phyloP scores from a whole-genome alignment of 257 asterid genomes.

The Solanum peruvianum region DNA sequence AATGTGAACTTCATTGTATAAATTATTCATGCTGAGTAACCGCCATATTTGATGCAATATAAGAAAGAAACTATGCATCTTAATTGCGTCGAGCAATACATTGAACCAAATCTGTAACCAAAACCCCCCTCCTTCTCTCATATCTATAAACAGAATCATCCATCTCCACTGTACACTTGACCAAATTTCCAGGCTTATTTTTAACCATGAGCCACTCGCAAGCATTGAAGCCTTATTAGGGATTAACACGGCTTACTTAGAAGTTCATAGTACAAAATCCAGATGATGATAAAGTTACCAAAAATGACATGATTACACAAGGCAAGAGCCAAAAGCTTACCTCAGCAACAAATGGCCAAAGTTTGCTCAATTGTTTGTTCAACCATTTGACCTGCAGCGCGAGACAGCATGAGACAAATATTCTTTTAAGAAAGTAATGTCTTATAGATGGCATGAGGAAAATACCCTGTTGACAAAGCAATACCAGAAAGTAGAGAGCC shows the following conservation, averaged over 20 bases:
- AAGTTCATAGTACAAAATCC: background rate
- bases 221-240: background rate
- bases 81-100: background rate
- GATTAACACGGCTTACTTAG: background rate
- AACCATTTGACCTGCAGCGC: conserved; percentile 87
- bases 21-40: background rate
- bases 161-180: background rate
- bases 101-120: background rate
- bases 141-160: background rate
- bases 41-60: background rate
- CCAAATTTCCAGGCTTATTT: background rate
- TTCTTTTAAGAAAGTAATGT: background rate
- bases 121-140: background rate
- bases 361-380: conserved; percentile 71
- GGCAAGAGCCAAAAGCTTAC: conserved; percentile 36
- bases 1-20: background rate
- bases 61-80: background rate
- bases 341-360: conserved; percentile 98
- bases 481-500: background rate
- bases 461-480: background rate
- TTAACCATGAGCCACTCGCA: background rate
- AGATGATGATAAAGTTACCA: background rate
- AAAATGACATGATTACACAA: background rate
- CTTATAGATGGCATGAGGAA: background rate
- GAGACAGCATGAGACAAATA: background rate